Evolutionary conservation across 2,329 filamentous ascomycete species (phyloP), one percentile per base, ranked within the genome.

Genomic region (Cladobotryum protrusum): DNA sequence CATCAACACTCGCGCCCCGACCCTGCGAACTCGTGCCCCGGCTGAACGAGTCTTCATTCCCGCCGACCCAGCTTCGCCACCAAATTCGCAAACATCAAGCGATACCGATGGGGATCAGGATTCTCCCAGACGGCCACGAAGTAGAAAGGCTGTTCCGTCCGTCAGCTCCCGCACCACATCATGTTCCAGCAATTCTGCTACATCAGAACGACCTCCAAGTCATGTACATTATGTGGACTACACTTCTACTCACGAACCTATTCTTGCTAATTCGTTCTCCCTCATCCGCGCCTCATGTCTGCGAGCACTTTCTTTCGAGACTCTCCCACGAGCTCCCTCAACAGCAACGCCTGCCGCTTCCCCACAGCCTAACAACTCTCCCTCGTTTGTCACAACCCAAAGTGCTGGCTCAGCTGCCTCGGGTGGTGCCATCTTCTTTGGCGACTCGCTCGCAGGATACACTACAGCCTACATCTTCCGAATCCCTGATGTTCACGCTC

Each of bases 401-500:
- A 72, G 72, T 60, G 63, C 77, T 53, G 71, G 78, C 49, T 70
- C 77, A 35, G 72, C 81, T 14, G 74, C 77, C 1, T 81, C 80
- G 3, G 82, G 82, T 3, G 82, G 82, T 0, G 81, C 83, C 29
- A 83, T 86, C 47, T 85, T 86, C 63, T 86, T 86, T 52, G 83
- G 83, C 29, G 83, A 86, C 59, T 74, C 80, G 1, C 63, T 77
- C 1, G 77, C 82, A 1, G 83, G 83, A 29, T 86, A 85, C 65
- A 86, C 83, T 0, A 86, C 82, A 0, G 83, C 82, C 13, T 86
- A 84, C 64, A 83, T 86, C 55, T 86, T 86, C 60, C 82, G 83
- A 20, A 83, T 86, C 39, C 79, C 82, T 6, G 83, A 86, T 60
- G 72, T 84, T 34, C 82, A 84, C 55, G 83, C 83, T 13, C 79